Evolutionary conservation across 2,329 filamentous ascomycete genomes (phyloP), one percentile per base, ranked within the genome.

Genomic region (Ophiostoma tasmaniense): DNA sequence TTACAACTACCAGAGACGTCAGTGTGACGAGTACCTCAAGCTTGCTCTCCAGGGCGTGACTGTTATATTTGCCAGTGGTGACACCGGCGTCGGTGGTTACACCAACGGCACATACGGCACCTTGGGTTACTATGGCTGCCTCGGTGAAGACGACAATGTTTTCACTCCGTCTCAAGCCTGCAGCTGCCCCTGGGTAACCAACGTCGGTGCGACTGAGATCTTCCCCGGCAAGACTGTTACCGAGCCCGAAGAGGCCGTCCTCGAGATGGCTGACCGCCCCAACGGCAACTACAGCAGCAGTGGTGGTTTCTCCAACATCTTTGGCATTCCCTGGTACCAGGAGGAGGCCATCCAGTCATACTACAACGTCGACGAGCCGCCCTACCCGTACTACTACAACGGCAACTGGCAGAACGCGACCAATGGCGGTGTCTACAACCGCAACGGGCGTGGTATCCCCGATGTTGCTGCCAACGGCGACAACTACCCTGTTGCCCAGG

Each of bases 11-110:
- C 82, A 85, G 72, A 78, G 82, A 71, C 78, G 81, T 11, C 81
- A 83, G 74, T 84, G 82, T 75, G 76, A 78, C 67, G 80, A 83
- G 75, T 82, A 83, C 73, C 77, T 85, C 73, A 85, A 86, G 74
- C 80, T 86, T 0, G 82, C 79, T 10, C 75, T 81, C 13, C 78
- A 78, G 64, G 80, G 80, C 69, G 76, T 79, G 25, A 78, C 79
- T 0, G 73, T 81, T 20, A 74, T 82, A 2, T 76, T 80, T 10
- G 76, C 80, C 17, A 80, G 78, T 2, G 81, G 81, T 45, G 80
- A 81, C 71, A 74, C 73, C 22, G 79, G 79, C 5, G 78, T 80
- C 70, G 79, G 75, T 20, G 76, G 75, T 30, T 69, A 71, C 1
- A 74, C 74, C 67, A 50, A 33, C 11, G 35, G 33, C 33, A 67